Percentiles rank a stretch among this genome's conserved stretches.
phyloP scores from a whole-genome alignment of 2,329 filamentous ascomycete species.

The Penicillium aurantiogriseum region DNA sequence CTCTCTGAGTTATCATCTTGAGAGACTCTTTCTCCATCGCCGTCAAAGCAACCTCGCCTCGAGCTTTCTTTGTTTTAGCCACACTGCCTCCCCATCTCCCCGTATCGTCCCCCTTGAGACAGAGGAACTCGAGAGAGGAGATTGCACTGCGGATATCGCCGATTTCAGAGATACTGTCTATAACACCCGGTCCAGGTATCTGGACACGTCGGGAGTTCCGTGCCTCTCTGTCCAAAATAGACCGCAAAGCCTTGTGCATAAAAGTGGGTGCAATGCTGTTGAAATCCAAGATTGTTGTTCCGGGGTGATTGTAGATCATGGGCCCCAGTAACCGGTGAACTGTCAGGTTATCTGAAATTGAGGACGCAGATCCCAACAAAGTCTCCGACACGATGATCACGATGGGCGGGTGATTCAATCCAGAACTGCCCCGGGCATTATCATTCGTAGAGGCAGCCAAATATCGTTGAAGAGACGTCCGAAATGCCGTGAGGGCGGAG shows the following conservation, averaged over 20 bases:
- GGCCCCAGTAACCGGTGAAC: constrained; percentile 85
- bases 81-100: constrained; percentile 74
- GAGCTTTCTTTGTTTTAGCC: constrained; percentile 63
- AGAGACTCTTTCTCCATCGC: constrained; percentile 76
- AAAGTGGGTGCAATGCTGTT: constrained; percentile 87
- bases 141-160: constrained; percentile 93
- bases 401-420: constrained; percentile 63
- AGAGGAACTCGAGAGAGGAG: constrained; percentile 88
- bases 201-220: constrained; percentile 70
- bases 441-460: constrained; percentile 64
- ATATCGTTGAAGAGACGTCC: constrained; percentile 71
- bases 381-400: constrained; percentile 92
- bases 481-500: constrained; percentile 65
- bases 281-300: constrained; percentile 80
- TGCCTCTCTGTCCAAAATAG: constrained; percentile 81
- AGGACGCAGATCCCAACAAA: constrained; percentile 77
- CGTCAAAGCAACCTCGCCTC: constrained; percentile 56
- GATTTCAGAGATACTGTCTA: constrained; percentile 77
- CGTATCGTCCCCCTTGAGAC: constrained; percentile 73
- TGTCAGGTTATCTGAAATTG: constrained; percentile 86
- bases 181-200: constrained; percentile 73
- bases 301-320: constrained; percentile 78
- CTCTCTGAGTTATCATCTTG: constrained; percentile 77
- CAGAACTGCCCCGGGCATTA: constrained; percentile 36
- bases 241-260: constrained; percentile 77